phyloP scores from a whole-genome alignment of 495 filamentous ascomycete species.

The Aspergillus baeticus region DNA sequence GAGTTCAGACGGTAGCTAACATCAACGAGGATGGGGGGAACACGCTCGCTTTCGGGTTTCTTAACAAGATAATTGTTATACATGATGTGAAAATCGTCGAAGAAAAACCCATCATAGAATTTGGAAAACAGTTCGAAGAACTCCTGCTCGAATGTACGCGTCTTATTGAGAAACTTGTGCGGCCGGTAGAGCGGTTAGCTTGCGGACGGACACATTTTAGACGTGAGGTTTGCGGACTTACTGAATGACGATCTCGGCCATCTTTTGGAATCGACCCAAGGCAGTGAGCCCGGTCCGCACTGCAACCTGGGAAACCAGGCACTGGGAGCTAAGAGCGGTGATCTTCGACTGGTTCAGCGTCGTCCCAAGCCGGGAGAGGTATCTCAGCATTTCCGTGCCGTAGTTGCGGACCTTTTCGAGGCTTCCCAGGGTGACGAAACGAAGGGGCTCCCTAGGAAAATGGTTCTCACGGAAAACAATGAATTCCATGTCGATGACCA shows the following conservation, averaged over 20 bases:
- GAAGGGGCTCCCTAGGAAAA: not conserved
- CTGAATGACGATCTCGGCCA: slow-evolving; percentile 19
- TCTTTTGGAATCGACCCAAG: slow-evolving; percentile 17
- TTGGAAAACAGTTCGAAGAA: slow-evolving; percentile 25
- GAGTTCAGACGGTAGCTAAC: slow-evolving; percentile 17
- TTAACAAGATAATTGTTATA: slow-evolving; percentile 4
- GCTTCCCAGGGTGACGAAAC: slow-evolving; percentile 15
- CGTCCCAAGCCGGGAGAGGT: slow-evolving; percentile 17
- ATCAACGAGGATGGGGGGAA: slow-evolving; percentile 7
- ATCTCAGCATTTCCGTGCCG: slow-evolving; percentile 14
- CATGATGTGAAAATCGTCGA: slow-evolving; percentile 21
- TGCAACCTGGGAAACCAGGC: slow-evolving; percentile 9
- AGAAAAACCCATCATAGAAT: slow-evolving; percentile 31
- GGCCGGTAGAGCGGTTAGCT: not conserved
- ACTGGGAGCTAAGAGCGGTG: not conserved
- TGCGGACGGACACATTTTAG: not conserved
- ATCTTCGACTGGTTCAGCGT: slow-evolving; percentile 13
- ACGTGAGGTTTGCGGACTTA: slow-evolving; percentile 17
- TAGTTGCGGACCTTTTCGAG: slow-evolving; percentile 4
- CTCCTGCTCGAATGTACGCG: slow-evolving; percentile 20
- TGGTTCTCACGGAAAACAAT: slow-evolving; percentile 21
- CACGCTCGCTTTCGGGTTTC: not conserved
- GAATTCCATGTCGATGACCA: not conserved
- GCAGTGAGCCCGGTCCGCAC: not conserved
- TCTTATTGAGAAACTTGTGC: slow-evolving; percentile 23